Conservation (phyloP, 306 rosid species). For the Citrullus mucosospermus region DNA sequence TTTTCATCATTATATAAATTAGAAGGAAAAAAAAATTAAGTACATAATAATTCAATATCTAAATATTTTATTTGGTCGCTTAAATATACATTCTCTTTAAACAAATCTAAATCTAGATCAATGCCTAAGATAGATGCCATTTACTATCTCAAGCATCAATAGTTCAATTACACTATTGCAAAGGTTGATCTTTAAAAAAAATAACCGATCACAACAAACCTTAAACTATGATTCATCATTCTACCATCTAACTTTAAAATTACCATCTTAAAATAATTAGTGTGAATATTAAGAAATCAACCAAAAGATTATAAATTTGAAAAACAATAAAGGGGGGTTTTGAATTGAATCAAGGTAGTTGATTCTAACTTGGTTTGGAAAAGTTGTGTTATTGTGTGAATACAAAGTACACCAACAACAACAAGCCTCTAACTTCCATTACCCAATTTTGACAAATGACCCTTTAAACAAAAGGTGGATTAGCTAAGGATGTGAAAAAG, state of each 20-base stretch:
- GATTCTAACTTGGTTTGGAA: not conserved
- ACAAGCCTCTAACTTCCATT: not conserved
- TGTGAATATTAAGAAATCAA: too few relatives aligned
- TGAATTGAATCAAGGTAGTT: not conserved
- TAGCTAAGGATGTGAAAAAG: not conserved
- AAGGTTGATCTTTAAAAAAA: too few relatives aligned
- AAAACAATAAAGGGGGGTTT: not conserved
- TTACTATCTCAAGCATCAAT: too few relatives aligned
- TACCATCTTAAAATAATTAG: too few relatives aligned
- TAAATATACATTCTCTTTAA: too few relatives aligned
- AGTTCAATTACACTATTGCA: too few relatives aligned
- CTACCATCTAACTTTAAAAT: too few relatives aligned
- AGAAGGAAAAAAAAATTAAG: not conserved
- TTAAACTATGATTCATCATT: too few relatives aligned
- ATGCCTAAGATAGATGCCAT: too few relatives aligned
- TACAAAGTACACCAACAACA: not conserved
- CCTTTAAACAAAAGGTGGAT: not conserved
- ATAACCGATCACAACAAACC: too few relatives aligned
- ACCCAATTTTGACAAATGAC: not conserved
- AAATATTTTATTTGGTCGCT: not conserved
- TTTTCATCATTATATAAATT: not conserved
- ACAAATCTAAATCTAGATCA: too few relatives aligned
- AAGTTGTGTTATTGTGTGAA: not conserved
- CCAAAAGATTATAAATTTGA: too few relatives aligned
- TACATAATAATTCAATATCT: not conserved